Evolutionary conservation across 805 yeast species (phyloP), one percentile per base, ranked within the genome.

Genomic region (Candida awuae): DNA sequence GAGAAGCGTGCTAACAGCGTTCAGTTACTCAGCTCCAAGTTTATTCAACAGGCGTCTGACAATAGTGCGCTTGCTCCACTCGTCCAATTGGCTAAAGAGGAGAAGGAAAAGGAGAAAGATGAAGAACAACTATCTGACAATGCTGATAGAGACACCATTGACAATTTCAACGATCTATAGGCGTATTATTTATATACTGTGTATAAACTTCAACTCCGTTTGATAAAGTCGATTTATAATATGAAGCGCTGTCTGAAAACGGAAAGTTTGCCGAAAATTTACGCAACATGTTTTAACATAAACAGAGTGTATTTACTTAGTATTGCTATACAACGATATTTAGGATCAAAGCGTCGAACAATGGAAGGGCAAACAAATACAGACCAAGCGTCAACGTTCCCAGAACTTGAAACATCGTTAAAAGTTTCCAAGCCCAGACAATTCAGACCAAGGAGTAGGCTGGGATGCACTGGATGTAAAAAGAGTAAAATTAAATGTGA

Each of bases 1-100:
- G 86, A 83, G 22, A 74, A 76, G 47, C 71, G 97, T 56, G 87
- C 84, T 0, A 75, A 81, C 43, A 87, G 97, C 0, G 71, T 70
- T 25, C 81, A 85, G 48, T 66, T 90, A 46, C 66, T 90, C 37
- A 56, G 63, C 18, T 84, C 84, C 55, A 71, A 70, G 39, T 86
- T 84, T 47, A 77, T 82, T 31, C 45, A 57, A 15, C 72, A 76
- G 29, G 76, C 83, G 8, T 85, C 78, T 48, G 74, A 71, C 29
- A 82, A 77, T 25, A 53, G 64, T 9, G 66, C 80, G 2, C 67
- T 84, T 48, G 74, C 85, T 7, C 92, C 90, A 6, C 65, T 84
- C 56, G 94, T 84, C 12, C 79, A 74, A 54, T 63, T 80, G 21
- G 88, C 92, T 0, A 63, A 84, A 38, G 67, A 73, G 71, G 84